These are phyloP conservation scores for Austroboletus novae-zelandiae DNA, from an alignment of 1,284 basidiomycete genomes.

Conservation along the genomic window DNA sequence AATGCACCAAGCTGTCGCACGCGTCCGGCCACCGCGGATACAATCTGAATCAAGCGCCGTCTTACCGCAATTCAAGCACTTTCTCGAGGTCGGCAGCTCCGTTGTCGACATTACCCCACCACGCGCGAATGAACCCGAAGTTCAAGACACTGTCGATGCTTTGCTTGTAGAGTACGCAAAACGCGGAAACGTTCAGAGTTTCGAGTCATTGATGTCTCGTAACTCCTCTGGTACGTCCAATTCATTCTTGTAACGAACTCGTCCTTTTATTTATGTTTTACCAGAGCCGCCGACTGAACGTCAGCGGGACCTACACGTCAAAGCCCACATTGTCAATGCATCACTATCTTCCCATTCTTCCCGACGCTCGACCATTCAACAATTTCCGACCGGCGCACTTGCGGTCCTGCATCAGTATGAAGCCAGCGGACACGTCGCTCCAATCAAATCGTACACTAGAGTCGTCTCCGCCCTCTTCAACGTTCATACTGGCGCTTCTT, in stretches of 20 bases:
- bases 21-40: not conserved
- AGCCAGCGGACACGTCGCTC: conserved; percentile 50
- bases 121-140: conserved; percentile 39
- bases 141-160: conserved; percentile 42
- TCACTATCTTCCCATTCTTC: conserved; percentile 16
- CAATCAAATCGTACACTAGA: conserved; percentile 64
- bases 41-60: not conserved
- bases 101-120: not conserved
- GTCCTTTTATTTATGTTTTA: not conserved
- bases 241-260: not conserved
- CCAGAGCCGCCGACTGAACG: conserved; percentile 46
- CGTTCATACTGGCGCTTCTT: conserved; percentile 39
- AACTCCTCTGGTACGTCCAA: conserved; percentile 41
- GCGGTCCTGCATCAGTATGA: conserved; percentile 67
- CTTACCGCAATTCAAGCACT: not conserved
- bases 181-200: conserved; percentile 42
- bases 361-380: conserved; percentile 16
- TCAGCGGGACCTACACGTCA: conserved; percentile 69
- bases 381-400: conserved; percentile 56
- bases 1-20: conserved; percentile 23
- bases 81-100: conserved; percentile 8
- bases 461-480: conserved; percentile 61
- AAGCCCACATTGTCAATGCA: conserved; percentile 47
- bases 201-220: conserved; percentile 46
- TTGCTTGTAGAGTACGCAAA: conserved; percentile 51